Base-by-base conservation (phyloP, 768 basidiomycete genomes). In the Candolleomyces eurysporus region DNA sequence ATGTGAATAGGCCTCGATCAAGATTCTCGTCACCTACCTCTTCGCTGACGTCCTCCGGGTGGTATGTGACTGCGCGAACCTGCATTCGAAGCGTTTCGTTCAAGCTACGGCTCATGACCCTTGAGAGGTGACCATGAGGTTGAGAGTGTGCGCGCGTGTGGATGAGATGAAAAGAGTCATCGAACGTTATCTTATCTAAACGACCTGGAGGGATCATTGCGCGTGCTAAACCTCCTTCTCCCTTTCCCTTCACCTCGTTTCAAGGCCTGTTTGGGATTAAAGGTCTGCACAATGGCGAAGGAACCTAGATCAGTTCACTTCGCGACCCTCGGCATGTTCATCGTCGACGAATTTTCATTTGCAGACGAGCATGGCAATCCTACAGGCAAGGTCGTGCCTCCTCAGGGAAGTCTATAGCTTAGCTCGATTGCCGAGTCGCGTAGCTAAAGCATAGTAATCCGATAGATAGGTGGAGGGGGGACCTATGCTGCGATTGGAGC, bases 381-480 rank as follows among this genome's bases (percentile, higher is more conserved):
- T 0, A 85, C 79, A 22, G 81, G 75, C 11, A 76, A 72, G 66
- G 72, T 73, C 30, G 69, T 79, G 26, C 72, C 77, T 48, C 74
- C 84, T 26, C 84, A 89, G 81, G 86, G 71, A 77, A 75, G 79
- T 57, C 53, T 59, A 42, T 26, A 61, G 58, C 31, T 45, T 11
- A 31, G 16, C 26, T 45, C n/a, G 42, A 56, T 36, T 26, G 2
- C 40, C 50, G 36, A n/a, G n/a, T 6, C 22, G 61, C 19, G 45
- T 42, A 52, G 42, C 62, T 61, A 50, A 45, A 61, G 53, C 62
- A 39, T 49, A 36, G 19, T 45, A 17, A 21, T 39, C 22, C 40
- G 48, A 45, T 61, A 94, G 87, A 94, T 96, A 64, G 94, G 94
- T 26, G 94, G 94, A 0, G 95, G 92, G 1, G 94, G 94, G 3